phyloP scores from a whole-genome alignment of 2,329 filamentous ascomycete genomes.

The Clarireedia hainanense region DNA sequence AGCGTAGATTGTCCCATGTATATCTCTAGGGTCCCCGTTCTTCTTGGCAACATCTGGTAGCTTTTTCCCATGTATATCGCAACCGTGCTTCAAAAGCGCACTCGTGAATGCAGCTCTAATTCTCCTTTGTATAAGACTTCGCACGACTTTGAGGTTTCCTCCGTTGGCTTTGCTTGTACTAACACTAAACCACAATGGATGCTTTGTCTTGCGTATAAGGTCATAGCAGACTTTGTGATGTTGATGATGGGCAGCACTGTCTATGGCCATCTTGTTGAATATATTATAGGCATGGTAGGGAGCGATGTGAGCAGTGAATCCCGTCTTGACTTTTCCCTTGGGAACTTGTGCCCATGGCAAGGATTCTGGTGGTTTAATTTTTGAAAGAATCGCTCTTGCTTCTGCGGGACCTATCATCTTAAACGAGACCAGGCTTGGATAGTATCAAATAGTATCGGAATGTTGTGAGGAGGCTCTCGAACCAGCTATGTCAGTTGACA shows the following conservation, averaged over 20 bases:
- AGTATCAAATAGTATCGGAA: background rate
- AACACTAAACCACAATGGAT: constrained; percentile 41
- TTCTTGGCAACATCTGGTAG: constrained; percentile 7
- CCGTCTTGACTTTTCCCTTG: background rate
- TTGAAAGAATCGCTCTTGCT: background rate
- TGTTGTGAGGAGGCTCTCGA: too few relatives aligned
- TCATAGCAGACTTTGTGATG: background rate
- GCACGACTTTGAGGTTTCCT: constrained; percentile 36
- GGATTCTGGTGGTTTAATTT: background rate
- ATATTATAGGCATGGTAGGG: background rate
- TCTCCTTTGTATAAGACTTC: constrained; percentile 37
- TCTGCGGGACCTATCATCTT: background rate
- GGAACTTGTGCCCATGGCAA: background rate
- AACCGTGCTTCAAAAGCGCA: constrained; percentile 39
- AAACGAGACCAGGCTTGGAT: background rate
- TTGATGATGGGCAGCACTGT: background rate
- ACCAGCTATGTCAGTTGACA: too few relatives aligned
- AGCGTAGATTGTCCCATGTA: constrained; percentile 34
- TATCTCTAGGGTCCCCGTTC: constrained; percentile 23
- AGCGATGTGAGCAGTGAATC: background rate
- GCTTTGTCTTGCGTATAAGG: constrained; percentile 18
- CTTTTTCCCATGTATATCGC: constrained; percentile 27
- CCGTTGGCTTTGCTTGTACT: constrained; percentile 24
- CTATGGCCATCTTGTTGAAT: background rate
- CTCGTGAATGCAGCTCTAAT: constrained; percentile 36